These are phyloP conservation scores for Actinomortierella ambigua DNA, from an alignment of 371 early-diverging fungal species.

Conservation along the genomic window DNA sequence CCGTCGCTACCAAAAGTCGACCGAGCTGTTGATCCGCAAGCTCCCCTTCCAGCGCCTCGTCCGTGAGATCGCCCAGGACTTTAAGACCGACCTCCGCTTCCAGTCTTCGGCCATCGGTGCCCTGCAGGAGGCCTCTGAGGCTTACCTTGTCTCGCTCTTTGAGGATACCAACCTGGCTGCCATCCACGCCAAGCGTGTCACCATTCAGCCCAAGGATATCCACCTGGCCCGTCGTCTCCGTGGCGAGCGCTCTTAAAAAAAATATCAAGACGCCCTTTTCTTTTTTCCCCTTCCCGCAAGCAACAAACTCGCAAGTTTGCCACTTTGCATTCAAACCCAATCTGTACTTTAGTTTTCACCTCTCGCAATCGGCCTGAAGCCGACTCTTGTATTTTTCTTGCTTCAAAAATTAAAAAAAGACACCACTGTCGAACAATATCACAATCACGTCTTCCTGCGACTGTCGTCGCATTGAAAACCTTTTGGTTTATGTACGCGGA, in stretches of 20 bases:
- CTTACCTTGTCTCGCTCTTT: constrained; percentile 94
- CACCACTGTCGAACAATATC: too few relatives aligned
- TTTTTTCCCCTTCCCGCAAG: background rate
- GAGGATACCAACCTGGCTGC: constrained; percentile 98
- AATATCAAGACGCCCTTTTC: too few relatives aligned
- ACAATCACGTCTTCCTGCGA: too few relatives aligned
- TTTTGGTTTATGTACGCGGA: too few relatives aligned
- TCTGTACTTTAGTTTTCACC: too few relatives aligned
- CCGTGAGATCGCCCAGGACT: constrained; percentile 93
- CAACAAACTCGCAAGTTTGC: background rate
- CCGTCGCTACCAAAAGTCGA: constrained; percentile 92
- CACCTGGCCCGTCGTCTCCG: constrained; percentile 96
- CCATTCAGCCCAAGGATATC: constrained; percentile 99
- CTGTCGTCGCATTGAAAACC: too few relatives aligned
- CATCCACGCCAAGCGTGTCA: constrained; percentile 99
- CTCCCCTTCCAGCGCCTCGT: constrained; percentile 98
- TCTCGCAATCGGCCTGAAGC: too few relatives aligned
- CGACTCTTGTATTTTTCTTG: too few relatives aligned
- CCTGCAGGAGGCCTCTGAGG: constrained; percentile 99
- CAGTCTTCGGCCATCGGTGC: constrained; percentile 97
- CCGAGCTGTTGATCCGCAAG: constrained; percentile 97
- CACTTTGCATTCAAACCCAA: too few relatives aligned
- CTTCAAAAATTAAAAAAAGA: too few relatives aligned
- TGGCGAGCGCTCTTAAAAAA: constrained; percentile 80
- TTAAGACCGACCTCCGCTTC: constrained; percentile 97